Percentiles rank a stretch among this genome's conserved stretches.
phyloP scores from a whole-genome alignment of 805 yeast species.

The Ogataea wickerhamii region DNA sequence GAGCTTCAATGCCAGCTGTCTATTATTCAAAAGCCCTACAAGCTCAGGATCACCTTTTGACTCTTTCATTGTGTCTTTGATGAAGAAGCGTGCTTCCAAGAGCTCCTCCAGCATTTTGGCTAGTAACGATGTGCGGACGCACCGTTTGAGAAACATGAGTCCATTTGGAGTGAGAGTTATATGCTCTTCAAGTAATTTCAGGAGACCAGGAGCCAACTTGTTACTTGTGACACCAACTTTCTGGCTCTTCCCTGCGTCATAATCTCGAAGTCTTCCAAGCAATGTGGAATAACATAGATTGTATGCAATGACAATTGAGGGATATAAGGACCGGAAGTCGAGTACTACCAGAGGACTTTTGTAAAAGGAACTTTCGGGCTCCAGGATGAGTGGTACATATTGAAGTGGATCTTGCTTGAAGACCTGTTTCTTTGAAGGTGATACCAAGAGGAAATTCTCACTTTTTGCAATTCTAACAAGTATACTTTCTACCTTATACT shows the following conservation, averaged over 20 bases:
- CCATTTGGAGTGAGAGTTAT: slow-evolving; percentile 85
- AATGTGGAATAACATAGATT: slow-evolving; percentile 81
- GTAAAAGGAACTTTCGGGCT: slow-evolving; percentile 80
- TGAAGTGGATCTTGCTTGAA: slow-evolving; percentile 82
- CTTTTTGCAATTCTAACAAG: slow-evolving; percentile 69
- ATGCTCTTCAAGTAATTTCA: slow-evolving; percentile 50
- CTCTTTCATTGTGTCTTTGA: slow-evolving; percentile 68
- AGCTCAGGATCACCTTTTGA: slow-evolving; percentile 46
- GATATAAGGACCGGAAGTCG: slow-evolving; percentile 92
- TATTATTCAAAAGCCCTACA: slow-evolving; percentile 57
- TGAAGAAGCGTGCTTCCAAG: slow-evolving; percentile 71
- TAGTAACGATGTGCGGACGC: slow-evolving; percentile 65
- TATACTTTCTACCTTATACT: slow-evolving; percentile 87
- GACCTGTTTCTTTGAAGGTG: slow-evolving; percentile 80
- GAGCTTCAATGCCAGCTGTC: slow-evolving; percentile 83
- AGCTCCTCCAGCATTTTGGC: slow-evolving; percentile 85
- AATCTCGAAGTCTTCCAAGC: slow-evolving; percentile 57
- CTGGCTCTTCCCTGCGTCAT: slow-evolving; percentile 41
- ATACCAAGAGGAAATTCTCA: slow-evolving; percentile 66
- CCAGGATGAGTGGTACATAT: slow-evolving; percentile 88
- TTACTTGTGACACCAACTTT: slow-evolving; percentile 51
- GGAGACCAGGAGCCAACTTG: slow-evolving; percentile 53
- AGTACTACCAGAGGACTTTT: slow-evolving; percentile 86
- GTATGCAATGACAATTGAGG: slow-evolving; percentile 87
- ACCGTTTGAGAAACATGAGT: slow-evolving; percentile 62